phyloP scores from a whole-genome alignment of 106 monocot species.

The Triglochin maritima region DNA sequence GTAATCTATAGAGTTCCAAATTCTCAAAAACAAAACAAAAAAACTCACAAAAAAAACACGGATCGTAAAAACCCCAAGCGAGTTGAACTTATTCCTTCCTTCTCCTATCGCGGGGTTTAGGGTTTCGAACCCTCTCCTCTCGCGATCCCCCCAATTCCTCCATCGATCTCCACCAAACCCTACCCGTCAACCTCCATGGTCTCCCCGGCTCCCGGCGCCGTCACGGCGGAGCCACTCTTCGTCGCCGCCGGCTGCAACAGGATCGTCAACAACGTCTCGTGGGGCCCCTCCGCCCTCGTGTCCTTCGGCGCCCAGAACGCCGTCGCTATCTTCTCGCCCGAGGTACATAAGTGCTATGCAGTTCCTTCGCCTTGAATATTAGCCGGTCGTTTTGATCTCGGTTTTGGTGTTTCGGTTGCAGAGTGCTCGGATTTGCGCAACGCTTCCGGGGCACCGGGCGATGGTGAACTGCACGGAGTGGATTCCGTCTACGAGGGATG shows the following conservation, averaged over 20 bases:
- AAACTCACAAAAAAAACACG: no score
- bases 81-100: no score
- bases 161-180: no score
- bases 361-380: not conserved
- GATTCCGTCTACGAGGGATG: constrained; percentile 73
- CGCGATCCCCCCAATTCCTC: not conserved
- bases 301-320: constrained; percentile 90
- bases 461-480: constrained; percentile 85
- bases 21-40: no score
- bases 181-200: constrained; percentile 1
- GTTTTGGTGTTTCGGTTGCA: constrained; percentile 13
- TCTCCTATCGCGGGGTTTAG: constrained; percentile 6
- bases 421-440: constrained; percentile 82
- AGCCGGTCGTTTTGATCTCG: not conserved
- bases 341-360: constrained; percentile 21
- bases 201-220: not conserved
- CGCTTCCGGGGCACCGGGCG: constrained; percentile 81
- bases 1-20: no score
- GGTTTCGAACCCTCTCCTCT: not conserved
- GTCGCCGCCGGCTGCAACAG: constrained; percentile 88
- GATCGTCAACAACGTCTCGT: constrained; percentile 90
- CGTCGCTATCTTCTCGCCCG: constrained; percentile 77
- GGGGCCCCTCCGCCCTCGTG: constrained; percentile 76
- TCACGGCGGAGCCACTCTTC: constrained; percentile 54
- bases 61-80: no score